phyloP scores from a whole-genome alignment of 768 basidiomycete species.

The Boletus tomentosulus region DNA sequence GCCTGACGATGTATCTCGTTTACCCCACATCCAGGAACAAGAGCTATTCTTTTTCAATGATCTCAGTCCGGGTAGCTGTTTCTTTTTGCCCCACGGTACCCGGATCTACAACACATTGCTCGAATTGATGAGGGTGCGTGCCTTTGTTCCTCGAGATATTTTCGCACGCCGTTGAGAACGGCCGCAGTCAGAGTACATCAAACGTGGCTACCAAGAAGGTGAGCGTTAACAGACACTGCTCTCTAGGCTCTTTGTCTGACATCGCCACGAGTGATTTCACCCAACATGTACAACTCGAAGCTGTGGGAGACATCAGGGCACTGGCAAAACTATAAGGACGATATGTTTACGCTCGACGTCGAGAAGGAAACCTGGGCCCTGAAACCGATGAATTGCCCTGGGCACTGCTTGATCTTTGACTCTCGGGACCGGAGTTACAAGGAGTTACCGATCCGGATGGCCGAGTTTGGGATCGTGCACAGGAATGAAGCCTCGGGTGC shows the following conservation, averaged over 20 bases:
- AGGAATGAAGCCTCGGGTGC: slow-evolving; percentile 96
- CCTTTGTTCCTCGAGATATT: slow-evolving; percentile 1
- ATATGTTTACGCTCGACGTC: slow-evolving; percentile 92
- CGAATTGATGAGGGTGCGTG: slow-evolving; percentile 81
- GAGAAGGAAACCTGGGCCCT: slow-evolving; percentile 96
- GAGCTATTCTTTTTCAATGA: slow-evolving; percentile 99
- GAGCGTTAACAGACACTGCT: neutral
- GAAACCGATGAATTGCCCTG: slow-evolving; percentile 99
- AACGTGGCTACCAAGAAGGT: slow-evolving; percentile 95
- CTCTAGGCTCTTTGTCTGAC: slow-evolving; percentile 6
- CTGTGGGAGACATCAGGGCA: slow-evolving; percentile 98
- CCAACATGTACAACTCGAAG: slow-evolving; percentile 95
- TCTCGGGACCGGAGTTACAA: slow-evolving; percentile 90
- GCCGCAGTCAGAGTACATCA: slow-evolving; percentile 80
- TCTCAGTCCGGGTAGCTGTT: slow-evolving; percentile 88
- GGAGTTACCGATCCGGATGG: slow-evolving; percentile 95
- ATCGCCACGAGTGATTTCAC: slow-evolving; percentile 74
- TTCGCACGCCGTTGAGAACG: slow-evolving; percentile 3
- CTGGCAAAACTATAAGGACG: slow-evolving; percentile 97
- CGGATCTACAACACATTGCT: slow-evolving; percentile 93
- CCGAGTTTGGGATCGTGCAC: slow-evolving; percentile 97
- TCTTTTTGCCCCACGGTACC: slow-evolving; percentile 97
- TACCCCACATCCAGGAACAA: slow-evolving; percentile 59
- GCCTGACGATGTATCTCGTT: neutral
- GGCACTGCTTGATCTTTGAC: slow-evolving; percentile 95